A percentile compares a stretch with the other conserved stretches of the same genome.
phyloP scores from a whole-genome alignment of 345 rosid species.

The Pistacia vera region DNA sequence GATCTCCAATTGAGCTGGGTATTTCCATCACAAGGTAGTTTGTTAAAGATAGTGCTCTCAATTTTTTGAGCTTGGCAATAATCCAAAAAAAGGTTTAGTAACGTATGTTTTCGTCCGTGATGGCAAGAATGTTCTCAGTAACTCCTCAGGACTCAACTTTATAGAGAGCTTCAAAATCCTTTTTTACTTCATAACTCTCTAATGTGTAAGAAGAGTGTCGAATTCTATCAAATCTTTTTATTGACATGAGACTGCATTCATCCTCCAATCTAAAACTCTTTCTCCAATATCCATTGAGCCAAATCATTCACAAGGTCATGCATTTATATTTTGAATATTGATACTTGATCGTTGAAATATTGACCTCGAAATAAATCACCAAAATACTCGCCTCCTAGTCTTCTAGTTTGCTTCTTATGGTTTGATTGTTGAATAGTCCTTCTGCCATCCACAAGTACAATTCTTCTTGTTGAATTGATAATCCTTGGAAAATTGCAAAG shows the following conservation, averaged over 20 bases:
- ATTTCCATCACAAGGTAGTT: neutral
- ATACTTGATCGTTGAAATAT: conserved; percentile 1
- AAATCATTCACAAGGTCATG: neutral
- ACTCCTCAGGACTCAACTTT: no score
- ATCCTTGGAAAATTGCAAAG: no score
- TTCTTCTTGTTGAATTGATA: no score
- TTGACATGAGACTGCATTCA: no score
- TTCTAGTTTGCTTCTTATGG: no score
- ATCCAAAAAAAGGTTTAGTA: neutral
- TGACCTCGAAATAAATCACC: conserved; percentile 4
- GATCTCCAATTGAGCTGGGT: conserved; percentile 1
- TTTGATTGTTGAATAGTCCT: no score
- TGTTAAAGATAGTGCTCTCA: neutral
- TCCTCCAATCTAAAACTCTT: neutral
- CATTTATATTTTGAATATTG: neutral
- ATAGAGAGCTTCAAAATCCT: neutral
- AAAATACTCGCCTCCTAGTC: no score
- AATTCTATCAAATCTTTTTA: neutral
- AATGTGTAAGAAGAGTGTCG: neutral
- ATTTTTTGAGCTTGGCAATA: neutral
- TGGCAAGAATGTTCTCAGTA: no score
- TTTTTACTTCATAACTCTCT: neutral
- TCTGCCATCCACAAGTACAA: no score
- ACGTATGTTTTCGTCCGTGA: no score
- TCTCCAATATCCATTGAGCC: neutral